A percentile compares a stretch with the other conserved stretches of the same genome.
Evolutionary conservation across 2,329 filamentous ascomycete genomes (phyloP).

Genomic region (Aspergillus tubingensis): DNA sequence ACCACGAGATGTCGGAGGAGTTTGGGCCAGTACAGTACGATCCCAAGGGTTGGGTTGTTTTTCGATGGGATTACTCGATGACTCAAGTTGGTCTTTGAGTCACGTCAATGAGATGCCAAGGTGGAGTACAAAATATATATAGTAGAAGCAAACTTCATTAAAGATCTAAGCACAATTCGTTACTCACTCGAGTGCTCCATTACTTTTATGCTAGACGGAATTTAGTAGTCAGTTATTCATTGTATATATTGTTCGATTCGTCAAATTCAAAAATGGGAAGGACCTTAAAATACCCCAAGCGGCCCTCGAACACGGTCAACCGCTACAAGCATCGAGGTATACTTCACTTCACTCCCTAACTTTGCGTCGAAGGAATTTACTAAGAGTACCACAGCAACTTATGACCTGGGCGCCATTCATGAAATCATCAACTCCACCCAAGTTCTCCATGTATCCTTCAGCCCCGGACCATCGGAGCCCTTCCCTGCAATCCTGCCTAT

Average conservation of each 20-base stretch:
- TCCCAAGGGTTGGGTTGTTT: not conserved
- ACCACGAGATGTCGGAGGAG: not conserved
- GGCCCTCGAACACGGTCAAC: conserved; percentile 65
- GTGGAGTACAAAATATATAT: not conserved
- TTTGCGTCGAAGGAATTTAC: conserved; percentile 1
- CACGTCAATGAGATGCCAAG: not conserved
- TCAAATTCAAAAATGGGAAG: conserved; percentile 39
- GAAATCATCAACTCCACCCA: conserved; percentile 71
- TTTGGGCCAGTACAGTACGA: not conserved
- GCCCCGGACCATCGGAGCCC: conserved; percentile 59
- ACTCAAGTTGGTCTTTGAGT: not conserved
- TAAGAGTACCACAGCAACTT: conserved; percentile 56
- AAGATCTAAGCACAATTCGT: not conserved
- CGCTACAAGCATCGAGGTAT: conserved; percentile 66
- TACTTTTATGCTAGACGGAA: too few species aligned
- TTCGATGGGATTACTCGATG: not conserved
- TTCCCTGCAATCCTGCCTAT: conserved; percentile 81
- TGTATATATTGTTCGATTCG: not conserved
- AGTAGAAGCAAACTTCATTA: not conserved
- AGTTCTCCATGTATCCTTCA: conserved; percentile 80
- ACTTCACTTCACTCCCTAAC: conserved; percentile 7
- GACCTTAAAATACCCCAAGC: conserved; percentile 61
- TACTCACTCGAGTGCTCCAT: not conserved
- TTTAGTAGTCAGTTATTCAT: not conserved
- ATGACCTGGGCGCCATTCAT: conserved; percentile 73